Evolutionary conservation across 768 basidiomycete species (phyloP).

Genomic region (Solioccasus polychromus): DNA sequence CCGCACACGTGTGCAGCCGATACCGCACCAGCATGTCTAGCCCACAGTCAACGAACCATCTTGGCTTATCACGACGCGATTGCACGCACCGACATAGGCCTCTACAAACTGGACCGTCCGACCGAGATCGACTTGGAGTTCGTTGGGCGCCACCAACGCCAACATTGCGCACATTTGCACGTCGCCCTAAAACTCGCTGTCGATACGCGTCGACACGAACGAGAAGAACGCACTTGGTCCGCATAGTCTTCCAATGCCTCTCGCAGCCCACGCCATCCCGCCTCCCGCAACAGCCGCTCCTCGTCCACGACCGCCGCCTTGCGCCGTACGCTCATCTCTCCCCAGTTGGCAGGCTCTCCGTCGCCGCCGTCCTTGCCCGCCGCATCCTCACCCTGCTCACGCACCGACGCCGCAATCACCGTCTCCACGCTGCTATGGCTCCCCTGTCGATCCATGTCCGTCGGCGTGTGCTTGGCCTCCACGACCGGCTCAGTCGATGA

Average conservation of each 20-base stretch:
- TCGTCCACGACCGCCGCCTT: constrained; percentile 38
- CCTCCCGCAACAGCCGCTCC: constrained; percentile 49
- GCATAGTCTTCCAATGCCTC: constrained; percentile 59
- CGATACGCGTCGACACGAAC: not conserved
- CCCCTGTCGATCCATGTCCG: constrained; percentile 34
- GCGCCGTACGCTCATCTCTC: constrained; percentile 22
- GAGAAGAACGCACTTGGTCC: constrained; percentile 45
- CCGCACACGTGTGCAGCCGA: constrained; percentile 62
- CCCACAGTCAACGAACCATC: too few relatives aligned
- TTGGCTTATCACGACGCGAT: too few relatives aligned
- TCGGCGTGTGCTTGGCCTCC: constrained; percentile 13
- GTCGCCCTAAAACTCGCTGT: constrained; percentile 54
- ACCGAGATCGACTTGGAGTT: constrained; percentile 47
- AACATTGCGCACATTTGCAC: constrained; percentile 79
- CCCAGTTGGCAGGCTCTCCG: constrained; percentile 26
- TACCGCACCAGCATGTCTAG: constrained; percentile 63
- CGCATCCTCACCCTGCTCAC: constrained; percentile 33
- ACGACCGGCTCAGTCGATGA: constrained; percentile 7
- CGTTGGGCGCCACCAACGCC: constrained; percentile 54
- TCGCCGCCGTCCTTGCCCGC: constrained; percentile 29
- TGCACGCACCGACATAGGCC: constrained; percentile 64
- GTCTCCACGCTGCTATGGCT: constrained; percentile 72
- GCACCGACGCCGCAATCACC: constrained; percentile 55
- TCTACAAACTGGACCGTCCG: constrained; percentile 58
- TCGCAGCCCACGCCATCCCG: constrained; percentile 55